Evolutionary conservation across 768 basidiomycete genomes (phyloP).

Genomic region (Tylopilus subfusipes): DNA sequence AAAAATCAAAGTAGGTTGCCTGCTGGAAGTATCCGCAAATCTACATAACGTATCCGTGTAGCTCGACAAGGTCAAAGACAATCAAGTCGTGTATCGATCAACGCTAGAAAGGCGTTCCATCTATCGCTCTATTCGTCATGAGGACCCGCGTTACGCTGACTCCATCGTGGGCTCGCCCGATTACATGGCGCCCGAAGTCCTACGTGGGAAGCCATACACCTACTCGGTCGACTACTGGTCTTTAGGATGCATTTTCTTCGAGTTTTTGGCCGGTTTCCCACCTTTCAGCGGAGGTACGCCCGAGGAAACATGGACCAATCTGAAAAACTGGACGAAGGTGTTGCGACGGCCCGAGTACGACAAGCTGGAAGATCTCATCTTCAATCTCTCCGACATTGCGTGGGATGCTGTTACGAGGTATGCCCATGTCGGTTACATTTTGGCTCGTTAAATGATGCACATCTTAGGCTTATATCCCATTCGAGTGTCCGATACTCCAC

Average conservation of each 20-base stretch:
- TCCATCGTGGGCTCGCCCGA: slow-evolving; percentile 98
- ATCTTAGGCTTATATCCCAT: slow-evolving; percentile 76
- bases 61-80: slow-evolving; percentile 97
- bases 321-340: slow-evolving; percentile 96
- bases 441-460: not conserved
- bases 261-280: slow-evolving; percentile 95
- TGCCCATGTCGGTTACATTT: slow-evolving; percentile 13
- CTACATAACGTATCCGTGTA: slow-evolving; percentile 31
- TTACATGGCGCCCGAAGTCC: slow-evolving; percentile 96
- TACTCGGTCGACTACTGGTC: slow-evolving; percentile 99
- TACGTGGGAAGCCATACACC: slow-evolving; percentile 91
- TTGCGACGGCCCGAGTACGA: slow-evolving; percentile 93
- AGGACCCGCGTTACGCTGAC: slow-evolving; percentile 92
- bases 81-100: slow-evolving; percentile 82
- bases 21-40: not conserved
- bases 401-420: slow-evolving; percentile 94
- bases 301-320: slow-evolving; percentile 98
- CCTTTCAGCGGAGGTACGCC: slow-evolving; percentile 95
- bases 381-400: slow-evolving; percentile 89
- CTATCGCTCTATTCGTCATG: slow-evolving; percentile 87
- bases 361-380: slow-evolving; percentile 92
- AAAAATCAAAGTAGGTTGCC: slow-evolving; percentile 73
- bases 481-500: slow-evolving; percentile 76
- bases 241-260: slow-evolving; percentile 95
- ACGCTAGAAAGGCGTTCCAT: slow-evolving; percentile 93